Evolutionary conservation across 441 rosid species (phyloP), one percentile per base, ranked within the genome.

Genomic region (Erodium trifolium): DNA sequence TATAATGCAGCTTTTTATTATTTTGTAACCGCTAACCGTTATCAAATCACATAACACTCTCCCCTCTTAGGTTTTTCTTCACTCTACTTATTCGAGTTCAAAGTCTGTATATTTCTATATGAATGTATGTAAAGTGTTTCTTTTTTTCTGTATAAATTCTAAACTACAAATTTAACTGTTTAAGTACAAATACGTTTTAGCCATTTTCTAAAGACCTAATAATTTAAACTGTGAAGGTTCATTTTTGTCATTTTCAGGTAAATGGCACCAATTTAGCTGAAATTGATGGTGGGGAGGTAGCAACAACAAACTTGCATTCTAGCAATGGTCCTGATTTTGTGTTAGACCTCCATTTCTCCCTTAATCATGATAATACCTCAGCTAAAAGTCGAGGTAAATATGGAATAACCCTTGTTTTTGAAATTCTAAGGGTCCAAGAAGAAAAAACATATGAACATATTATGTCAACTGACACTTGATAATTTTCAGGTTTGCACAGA

Each of bases 261-360:
- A 80, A 80, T 83, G 89, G 82, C 75, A 73, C 70, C 10, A 79
- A 86, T 80, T 78, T 91, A 80, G 81, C 92, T 70, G 97, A 80
- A 78, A 49, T 86, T 69, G 69, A 70, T 14, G 86, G 89, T 34
- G 89, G 93, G 19, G 89, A 87, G 79, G 85, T 82, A 77, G 88
- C 87, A 65, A 76, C 74, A 63, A 84, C 93, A 67, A 86, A 88
- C 76, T 79, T 88, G 76, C 85, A 76, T 70, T 86, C 93, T 51
- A 80, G 87, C 79, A 84, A 75, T 78, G 89, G 93, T 65, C 83
- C 83, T 1, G 82, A 79, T 9, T 91, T 86, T 78, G 73, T 72
- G 59, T 66, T 89, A 53, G 81, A 82, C 66, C 82, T 91, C 67
- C 78, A 41, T 12, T 80, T 87, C 70, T 75, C 76, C 13, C 27